These are phyloP conservation scores for Diplodia seriata DNA, from an alignment of 2,329 filamentous ascomycete genomes.

Conservation along the genomic window DNA sequence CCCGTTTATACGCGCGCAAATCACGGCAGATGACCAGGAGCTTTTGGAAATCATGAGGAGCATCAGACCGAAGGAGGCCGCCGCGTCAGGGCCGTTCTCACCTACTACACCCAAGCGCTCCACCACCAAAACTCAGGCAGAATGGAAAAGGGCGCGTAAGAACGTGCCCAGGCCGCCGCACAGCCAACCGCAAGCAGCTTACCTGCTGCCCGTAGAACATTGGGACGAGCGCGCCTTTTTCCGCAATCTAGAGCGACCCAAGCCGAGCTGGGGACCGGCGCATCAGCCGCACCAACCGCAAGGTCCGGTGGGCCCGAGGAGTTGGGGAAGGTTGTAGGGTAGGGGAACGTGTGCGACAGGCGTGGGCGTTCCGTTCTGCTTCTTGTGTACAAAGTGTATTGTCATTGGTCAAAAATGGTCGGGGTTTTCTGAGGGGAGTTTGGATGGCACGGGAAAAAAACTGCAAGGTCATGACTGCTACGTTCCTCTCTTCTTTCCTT, in stretches of 20 bases:
- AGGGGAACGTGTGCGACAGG: neutral
- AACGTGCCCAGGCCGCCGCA: slow-evolving; percentile 15
- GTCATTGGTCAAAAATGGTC: neutral
- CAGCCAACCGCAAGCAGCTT: slow-evolving; percentile 1
- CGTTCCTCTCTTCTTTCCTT: neutral
- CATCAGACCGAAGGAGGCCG: neutral
- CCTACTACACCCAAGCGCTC: neutral
- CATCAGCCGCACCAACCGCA: slow-evolving; percentile 13
- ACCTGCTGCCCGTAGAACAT: neutral
- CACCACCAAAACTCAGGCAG: neutral
- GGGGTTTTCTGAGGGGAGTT: neutral
- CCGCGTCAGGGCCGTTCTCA: neutral
- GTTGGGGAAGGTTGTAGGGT: neutral
- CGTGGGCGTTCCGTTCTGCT: neutral
- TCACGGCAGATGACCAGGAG: slow-evolving; percentile 75
- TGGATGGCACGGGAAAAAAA: neutral
- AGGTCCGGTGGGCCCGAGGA: neutral
- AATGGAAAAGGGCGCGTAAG: slow-evolving; percentile 3
- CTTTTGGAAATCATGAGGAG: slow-evolving; percentile 72
- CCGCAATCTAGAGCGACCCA: neutral
- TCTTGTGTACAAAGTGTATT: slow-evolving; percentile 16
- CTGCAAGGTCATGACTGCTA: neutral
- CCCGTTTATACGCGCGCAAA: slow-evolving; percentile 82
- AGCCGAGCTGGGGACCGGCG: neutral
- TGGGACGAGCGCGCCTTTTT: slow-evolving; percentile 4